phyloP scores from a whole-genome alignment of 2,329 filamentous ascomycete species.

The Phaeosphaeria sp. region DNA sequence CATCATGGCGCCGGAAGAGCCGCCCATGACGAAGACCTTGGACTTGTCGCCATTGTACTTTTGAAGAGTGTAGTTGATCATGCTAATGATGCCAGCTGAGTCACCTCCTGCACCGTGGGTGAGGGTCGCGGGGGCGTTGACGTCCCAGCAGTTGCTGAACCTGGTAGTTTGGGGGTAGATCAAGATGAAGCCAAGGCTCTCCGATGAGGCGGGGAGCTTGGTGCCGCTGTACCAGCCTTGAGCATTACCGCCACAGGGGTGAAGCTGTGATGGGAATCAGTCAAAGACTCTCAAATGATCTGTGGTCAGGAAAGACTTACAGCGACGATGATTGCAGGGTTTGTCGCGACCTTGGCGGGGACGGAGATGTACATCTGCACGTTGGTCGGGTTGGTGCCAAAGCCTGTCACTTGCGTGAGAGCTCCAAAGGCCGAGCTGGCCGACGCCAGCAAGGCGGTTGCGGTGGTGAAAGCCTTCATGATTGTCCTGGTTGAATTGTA shows the following conservation, averaged over 20 bases:
- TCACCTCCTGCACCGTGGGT: constrained; percentile 65
- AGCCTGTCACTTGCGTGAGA: constrained; percentile 48
- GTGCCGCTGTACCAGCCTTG: constrained; percentile 30
- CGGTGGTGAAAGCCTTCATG: constrained; percentile 15
- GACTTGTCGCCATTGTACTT: constrained; percentile 60
- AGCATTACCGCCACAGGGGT: constrained; percentile 47
- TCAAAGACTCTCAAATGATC: background rate
- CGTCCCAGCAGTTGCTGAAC: constrained; percentile 64
- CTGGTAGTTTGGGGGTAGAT: constrained; percentile 64
- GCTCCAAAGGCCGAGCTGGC: constrained; percentile 16
- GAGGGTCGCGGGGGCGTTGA: constrained; percentile 60
- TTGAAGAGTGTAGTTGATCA: constrained; percentile 62
- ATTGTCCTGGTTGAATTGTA: constrained; percentile 2
- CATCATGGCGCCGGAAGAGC: constrained; percentile 42
- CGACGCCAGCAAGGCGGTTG: constrained; percentile 7
- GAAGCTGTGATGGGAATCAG: constrained; percentile 21
- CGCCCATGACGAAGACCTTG: constrained; percentile 51
- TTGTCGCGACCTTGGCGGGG: constrained; percentile 51
- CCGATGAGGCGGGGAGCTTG: constrained; percentile 51
- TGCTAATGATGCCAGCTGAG: constrained; percentile 62
- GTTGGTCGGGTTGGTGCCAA: constrained; percentile 53
- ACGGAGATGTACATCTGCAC: constrained; percentile 62
- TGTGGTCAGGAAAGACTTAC: constrained; percentile 50
- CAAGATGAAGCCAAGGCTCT: constrained; percentile 64
- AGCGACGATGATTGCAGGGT: constrained; percentile 62